These are phyloP conservation scores for Punctularia strigosozonata DNA, from an alignment of 768 basidiomycete species.

Conservation along the genomic window DNA sequence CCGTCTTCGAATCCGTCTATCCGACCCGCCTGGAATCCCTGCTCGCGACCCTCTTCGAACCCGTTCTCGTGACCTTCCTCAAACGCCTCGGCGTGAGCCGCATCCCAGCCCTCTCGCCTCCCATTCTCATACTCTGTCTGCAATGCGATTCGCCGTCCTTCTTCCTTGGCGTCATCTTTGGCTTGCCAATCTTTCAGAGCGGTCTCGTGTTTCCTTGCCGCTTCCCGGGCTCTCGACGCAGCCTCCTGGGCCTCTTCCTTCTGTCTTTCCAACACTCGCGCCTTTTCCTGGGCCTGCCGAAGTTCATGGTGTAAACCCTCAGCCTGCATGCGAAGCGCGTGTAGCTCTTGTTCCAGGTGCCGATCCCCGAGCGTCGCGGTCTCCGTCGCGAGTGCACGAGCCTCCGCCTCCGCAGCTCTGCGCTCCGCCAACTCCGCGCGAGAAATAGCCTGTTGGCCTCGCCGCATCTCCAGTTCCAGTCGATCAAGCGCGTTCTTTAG, in stretches of 20 bases:
- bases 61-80: constrained; percentile 21
- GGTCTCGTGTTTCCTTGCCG: constrained; percentile 29
- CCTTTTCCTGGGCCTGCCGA: constrained; percentile 17
- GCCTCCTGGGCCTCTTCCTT: constrained; percentile 31
- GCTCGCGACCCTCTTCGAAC: constrained; percentile 11
- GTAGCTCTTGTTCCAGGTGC: constrained; percentile 24
- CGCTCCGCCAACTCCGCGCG: constrained; percentile 42
- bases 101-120: constrained; percentile 20
- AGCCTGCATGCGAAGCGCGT: constrained; percentile 30
- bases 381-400: constrained; percentile 29
- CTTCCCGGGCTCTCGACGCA: constrained; percentile 30
- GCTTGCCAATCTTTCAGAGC: constrained; percentile 33
- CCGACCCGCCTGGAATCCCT: constrained; percentile 20
- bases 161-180: constrained; percentile 29
- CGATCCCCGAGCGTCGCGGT: constrained; percentile 27
- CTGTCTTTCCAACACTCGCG: constrained; percentile 23
- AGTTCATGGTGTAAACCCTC: constrained; percentile 34
- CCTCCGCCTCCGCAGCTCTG: constrained; percentile 28
- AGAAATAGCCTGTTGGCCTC: constrained; percentile 37
- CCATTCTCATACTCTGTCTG: constrained; percentile 31
- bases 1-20: constrained; percentile 26
- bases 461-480: constrained; percentile 43
- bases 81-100: constrained; percentile 29
- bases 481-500: constrained; percentile 39
- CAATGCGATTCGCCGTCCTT: constrained; percentile 27